Evolutionary conservation across 2,329 filamentous ascomycete genomes (phyloP).

Genomic region (Coniochaeta sp.): DNA sequence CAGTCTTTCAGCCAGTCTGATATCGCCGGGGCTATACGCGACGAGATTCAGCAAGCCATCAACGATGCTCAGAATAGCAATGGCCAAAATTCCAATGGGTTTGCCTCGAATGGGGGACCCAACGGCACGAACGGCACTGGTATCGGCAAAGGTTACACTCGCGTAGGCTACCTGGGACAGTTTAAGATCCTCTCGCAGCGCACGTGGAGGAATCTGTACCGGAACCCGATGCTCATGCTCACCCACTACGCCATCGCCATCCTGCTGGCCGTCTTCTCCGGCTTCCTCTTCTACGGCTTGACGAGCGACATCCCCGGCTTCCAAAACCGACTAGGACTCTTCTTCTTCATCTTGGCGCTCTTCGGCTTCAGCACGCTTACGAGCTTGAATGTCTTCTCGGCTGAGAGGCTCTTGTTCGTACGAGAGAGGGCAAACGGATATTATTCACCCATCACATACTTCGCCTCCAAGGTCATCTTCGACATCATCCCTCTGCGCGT

Average conservation of each 20-base stretch:
- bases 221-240: conserved; percentile 96
- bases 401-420: conserved; percentile 84
- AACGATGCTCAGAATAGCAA: conserved; percentile 59
- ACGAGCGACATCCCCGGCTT: conserved; percentile 96
- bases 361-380: conserved; percentile 97
- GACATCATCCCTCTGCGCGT: conserved; percentile 93
- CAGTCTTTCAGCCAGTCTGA: conserved; percentile 69
- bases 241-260: conserved; percentile 98
- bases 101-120: conserved; percentile 29
- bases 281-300: conserved; percentile 91
- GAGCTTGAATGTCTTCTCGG: conserved; percentile 85
- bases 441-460: conserved; percentile 90
- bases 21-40: conserved; percentile 63
- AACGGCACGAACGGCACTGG: conserved; percentile 41
- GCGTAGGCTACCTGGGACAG: conserved; percentile 71
- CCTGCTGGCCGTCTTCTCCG: conserved; percentile 84
- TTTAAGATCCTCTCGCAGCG: conserved; percentile 83
- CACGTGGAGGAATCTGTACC: conserved; percentile 95
- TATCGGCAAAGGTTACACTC: conserved; percentile 72
- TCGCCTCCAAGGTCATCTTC: conserved; percentile 93
- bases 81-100: conserved; percentile 49
- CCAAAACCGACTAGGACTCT: conserved; percentile 92
- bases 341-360: conserved; percentile 92
- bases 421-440: conserved; percentile 95
- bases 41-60: conserved; percentile 71